Conservation (phyloP, 257 asterid species). For the Scutellaria baicalensis region DNA sequence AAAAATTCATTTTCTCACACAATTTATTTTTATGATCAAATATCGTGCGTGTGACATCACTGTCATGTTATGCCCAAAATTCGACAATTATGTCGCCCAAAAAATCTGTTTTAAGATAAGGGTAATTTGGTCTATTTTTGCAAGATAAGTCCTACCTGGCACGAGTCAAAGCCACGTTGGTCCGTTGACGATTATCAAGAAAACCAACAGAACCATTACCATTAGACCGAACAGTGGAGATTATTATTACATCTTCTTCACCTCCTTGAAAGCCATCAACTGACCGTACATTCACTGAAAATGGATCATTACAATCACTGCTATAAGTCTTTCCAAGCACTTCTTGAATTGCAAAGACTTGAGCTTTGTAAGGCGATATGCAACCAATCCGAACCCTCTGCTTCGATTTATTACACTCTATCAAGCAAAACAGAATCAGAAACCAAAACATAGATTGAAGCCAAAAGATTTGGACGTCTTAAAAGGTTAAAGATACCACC, state of each 20-base stretch:
- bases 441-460: background rate
- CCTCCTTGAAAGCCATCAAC: conserved; percentile 88
- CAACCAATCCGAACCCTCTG: conserved; percentile 54
- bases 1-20: no score
- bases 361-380: conserved; percentile 74
- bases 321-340: conserved; percentile 39
- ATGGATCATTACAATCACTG: conserved; percentile 31
- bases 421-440: background rate
- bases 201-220: conserved; percentile 59
- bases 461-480: background rate
- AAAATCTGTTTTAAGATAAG: no score
- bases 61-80: no score
- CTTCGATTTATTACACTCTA: conserved; percentile 35
- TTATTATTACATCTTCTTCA: conserved; percentile 64
- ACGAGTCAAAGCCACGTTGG: conserved; percentile 66
- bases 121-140: no score
- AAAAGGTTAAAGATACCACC: background rate
- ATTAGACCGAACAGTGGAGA: conserved; percentile 66
- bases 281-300: conserved; percentile 56
- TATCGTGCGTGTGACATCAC: no score
- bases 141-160: conserved; percentile 36
- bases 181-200: conserved; percentile 48
- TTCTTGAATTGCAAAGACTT: conserved; percentile 47
- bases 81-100: no score
- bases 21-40: no score